These are phyloP conservation scores for Sclerotinia nivalis DNA, from an alignment of 2,329 filamentous ascomycete species.

Conservation along the genomic window DNA sequence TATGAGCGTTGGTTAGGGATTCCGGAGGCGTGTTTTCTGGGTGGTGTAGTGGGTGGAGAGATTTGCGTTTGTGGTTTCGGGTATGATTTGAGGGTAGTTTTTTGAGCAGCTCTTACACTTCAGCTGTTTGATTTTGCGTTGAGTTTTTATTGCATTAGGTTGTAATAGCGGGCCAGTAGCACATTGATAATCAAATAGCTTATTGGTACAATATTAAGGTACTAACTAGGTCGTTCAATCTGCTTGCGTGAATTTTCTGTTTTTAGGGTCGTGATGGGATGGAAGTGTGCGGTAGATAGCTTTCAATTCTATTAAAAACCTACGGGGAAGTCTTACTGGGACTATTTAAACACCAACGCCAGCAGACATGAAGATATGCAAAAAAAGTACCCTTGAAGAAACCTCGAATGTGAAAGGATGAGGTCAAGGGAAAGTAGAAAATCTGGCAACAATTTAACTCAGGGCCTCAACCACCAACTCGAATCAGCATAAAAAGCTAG, in stretches of 20 bases:
- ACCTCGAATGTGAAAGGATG: background rate
- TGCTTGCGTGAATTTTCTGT: background rate
- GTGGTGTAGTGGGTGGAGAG: background rate
- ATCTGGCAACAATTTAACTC: background rate
- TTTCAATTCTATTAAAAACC: background rate
- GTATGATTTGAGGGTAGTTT: fast-evolving
- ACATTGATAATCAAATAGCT: background rate
- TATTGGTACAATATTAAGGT: background rate
- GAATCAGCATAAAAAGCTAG: background rate
- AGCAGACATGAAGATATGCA: background rate
- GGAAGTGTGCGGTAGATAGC: background rate
- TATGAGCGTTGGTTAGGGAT: background rate
- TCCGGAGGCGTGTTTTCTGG: background rate
- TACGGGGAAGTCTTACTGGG: background rate
- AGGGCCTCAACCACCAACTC: background rate
- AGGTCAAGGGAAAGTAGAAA: background rate
- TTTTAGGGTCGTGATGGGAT: too few species aligned
- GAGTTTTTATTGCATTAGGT: background rate
- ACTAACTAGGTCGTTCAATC: background rate
- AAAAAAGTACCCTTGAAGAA: background rate
- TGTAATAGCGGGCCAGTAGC: background rate
- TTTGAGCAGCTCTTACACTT: background rate
- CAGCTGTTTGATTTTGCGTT: background rate
- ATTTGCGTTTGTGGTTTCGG: background rate
- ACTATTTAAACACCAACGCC: background rate